Evolutionary conservation across 2,329 filamentous ascomycete species (phyloP).

Genomic region (Hymenoscyphus occultus): DNA sequence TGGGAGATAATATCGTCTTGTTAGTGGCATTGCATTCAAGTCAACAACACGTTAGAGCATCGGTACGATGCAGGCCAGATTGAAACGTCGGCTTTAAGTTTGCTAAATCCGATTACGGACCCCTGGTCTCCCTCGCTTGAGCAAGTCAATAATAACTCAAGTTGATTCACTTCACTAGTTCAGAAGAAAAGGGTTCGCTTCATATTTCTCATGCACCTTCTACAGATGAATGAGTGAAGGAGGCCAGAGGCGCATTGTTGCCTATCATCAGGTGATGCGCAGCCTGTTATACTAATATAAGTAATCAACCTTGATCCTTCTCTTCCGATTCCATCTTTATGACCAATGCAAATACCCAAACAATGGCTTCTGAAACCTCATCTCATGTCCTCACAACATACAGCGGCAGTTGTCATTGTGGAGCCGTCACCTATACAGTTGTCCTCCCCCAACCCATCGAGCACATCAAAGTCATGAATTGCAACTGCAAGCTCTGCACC

Average conservation of each 20-base stretch:
- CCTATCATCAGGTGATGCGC: background rate
- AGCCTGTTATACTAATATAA: background rate
- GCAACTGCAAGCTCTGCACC: slow-evolving; percentile 8
- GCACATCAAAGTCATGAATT: slow-evolving; percentile 1
- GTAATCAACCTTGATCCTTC: too few relatives aligned
- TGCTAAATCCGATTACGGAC: too few relatives aligned
- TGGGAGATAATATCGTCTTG: background rate
- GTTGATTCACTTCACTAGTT: too few relatives aligned
- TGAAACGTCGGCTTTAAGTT: background rate
- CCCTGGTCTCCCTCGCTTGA: too few relatives aligned
- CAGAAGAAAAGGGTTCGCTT: too few relatives aligned
- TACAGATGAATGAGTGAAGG: background rate
- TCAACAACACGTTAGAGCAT: background rate
- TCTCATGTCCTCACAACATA: background rate
- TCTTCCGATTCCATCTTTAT: background rate
- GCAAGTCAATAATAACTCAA: too few relatives aligned
- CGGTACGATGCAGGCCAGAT: background rate
- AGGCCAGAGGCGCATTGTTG: background rate
- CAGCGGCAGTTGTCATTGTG: slow-evolving; percentile 8
- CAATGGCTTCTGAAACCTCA: background rate
- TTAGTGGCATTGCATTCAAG: background rate
- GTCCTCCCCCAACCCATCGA: slow-evolving; percentile 1
- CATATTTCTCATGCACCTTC: too few relatives aligned
- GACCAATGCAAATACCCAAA: background rate
- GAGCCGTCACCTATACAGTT: slow-evolving; percentile 1